Evolutionary conservation across 257 asterid species (phyloP).

Genomic region (Nicotiana otophora): DNA sequence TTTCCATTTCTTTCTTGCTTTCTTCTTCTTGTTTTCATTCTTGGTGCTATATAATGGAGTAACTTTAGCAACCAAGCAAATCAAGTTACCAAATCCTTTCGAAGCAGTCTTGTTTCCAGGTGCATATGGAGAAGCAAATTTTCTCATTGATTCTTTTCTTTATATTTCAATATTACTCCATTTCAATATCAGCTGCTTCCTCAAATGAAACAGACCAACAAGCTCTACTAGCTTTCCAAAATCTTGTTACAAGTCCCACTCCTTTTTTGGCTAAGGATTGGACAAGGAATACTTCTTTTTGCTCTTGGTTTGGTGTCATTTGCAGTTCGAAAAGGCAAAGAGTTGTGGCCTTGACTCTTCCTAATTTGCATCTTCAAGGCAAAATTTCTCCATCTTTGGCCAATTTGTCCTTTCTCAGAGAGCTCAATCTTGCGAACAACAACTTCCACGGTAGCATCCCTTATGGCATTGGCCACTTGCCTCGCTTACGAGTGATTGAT

Average conservation of each 20-base stretch:
- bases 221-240: slow-evolving; percentile 23
- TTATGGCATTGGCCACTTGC: not conserved
- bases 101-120: not conserved
- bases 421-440: slow-evolving; percentile 18
- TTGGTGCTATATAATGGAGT: not conserved
- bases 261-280: slow-evolving; percentile 13
- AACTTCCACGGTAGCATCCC: slow-evolving; percentile 10
- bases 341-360: slow-evolving; percentile 18
- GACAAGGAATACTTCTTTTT: slow-evolving; percentile 1
- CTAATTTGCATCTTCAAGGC: slow-evolving; percentile 20
- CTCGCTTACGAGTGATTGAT: not conserved
- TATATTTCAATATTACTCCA: not conserved
- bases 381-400: slow-evolving; percentile 17
- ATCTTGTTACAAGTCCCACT: not conserved
- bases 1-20: not conserved
- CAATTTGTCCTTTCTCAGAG: slow-evolving; percentile 26
- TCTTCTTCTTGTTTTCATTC: too few species aligned
- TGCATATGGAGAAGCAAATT: not conserved
- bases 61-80: not conserved
- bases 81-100: not conserved
- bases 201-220: slow-evolving; percentile 4
- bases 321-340: slow-evolving; percentile 12
- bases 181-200: not conserved
- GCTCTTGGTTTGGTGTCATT: slow-evolving; percentile 16
- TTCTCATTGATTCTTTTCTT: too few species aligned